These are phyloP conservation scores for Botrytis hyacinthi DNA, from an alignment of 2,329 filamentous ascomycete species.

Conservation along the genomic window DNA sequence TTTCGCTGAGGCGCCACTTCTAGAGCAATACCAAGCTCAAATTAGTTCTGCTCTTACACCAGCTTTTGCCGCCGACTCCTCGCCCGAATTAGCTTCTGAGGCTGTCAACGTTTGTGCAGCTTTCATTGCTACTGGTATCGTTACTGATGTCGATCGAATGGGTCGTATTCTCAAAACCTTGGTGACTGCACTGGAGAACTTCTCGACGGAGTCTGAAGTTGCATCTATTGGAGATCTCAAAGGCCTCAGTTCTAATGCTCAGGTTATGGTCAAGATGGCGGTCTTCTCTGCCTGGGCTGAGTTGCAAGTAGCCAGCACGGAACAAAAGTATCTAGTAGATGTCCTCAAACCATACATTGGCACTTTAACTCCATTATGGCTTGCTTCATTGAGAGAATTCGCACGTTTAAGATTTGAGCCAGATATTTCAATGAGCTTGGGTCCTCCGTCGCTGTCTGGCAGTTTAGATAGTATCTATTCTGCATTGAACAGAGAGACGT, in stretches of 20 bases:
- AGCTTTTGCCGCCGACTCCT: constrained; percentile 93
- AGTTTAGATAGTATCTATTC: constrained; percentile 93
- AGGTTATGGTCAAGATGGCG: constrained; percentile 98
- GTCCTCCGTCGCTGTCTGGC: constrained; percentile 75
- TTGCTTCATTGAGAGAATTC: constrained; percentile 90
- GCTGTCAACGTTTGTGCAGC: constrained; percentile 97
- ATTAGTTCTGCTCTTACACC: constrained; percentile 96
- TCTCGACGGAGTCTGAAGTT: constrained; percentile 75
- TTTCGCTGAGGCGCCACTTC: constrained; percentile 91
- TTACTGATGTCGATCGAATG: constrained; percentile 98
- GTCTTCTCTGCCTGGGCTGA: constrained; percentile 98
- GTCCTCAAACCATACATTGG: constrained; percentile 89
- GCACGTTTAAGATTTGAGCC: constrained; percentile 92
- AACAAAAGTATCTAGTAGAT: constrained; percentile 84
- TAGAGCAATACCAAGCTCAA: constrained; percentile 98
- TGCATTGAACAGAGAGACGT: constrained; percentile 87
- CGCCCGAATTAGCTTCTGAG: constrained; percentile 90
- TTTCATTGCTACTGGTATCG: constrained; percentile 95
- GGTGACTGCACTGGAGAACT: constrained; percentile 87
- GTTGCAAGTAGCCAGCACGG: constrained; percentile 88
- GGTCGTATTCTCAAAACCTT: constrained; percentile 93
- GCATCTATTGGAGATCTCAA: constrained; percentile 90
- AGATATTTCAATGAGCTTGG: constrained; percentile 88
- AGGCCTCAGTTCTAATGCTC: constrained; percentile 89
- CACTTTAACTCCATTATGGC: constrained; percentile 87